These are phyloP conservation scores for Fomitiporia mediterranea DNA, from an alignment of 1,284 basidiomycete genomes.

Conservation along the genomic window DNA sequence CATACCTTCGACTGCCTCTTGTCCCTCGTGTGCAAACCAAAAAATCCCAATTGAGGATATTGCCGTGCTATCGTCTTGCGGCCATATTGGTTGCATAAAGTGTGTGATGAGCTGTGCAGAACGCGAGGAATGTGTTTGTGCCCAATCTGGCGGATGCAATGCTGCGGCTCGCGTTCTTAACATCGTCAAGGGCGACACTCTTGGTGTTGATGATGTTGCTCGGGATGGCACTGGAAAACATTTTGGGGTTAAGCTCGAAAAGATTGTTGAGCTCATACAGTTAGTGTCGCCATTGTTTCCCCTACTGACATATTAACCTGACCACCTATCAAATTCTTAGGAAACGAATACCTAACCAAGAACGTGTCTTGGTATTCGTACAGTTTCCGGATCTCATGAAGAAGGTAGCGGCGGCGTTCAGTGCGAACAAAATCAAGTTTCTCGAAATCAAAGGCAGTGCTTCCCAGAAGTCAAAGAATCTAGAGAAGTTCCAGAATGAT, in stretches of 20 bases:
- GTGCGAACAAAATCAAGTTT: conserved; percentile 66
- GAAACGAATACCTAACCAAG: conserved; percentile 63
- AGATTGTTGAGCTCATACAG: conserved; percentile 79
- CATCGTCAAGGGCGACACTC: conserved; percentile 75
- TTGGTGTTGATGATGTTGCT: conserved; percentile 79
- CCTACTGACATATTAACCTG: background rate
- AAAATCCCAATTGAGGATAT: conserved; percentile 63
- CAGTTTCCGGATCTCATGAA: conserved; percentile 91
- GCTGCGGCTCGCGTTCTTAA: conserved; percentile 72
- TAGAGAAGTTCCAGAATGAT: conserved; percentile 81
- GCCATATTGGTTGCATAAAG: conserved; percentile 75
- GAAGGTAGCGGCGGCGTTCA: conserved; percentile 83
- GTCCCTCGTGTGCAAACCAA: conserved; percentile 55
- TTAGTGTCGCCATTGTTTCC: conserved; percentile 34
- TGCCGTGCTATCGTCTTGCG: conserved; percentile 85
- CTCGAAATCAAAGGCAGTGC: conserved; percentile 82
- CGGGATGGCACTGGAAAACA: conserved; percentile 71
- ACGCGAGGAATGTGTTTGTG: conserved; percentile 78
- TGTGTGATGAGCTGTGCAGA: conserved; percentile 73
- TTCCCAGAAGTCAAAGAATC: conserved; percentile 68
- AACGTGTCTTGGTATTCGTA: conserved; percentile 87
- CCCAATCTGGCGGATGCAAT: conserved; percentile 61
- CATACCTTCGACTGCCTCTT: conserved; percentile 51
- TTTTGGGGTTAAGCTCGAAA: conserved; percentile 87
- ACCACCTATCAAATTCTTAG: conserved; percentile 39